A percentile compares a stretch with the other conserved stretches of the same genome.
Conservation (phyloP, 371 early-diverging fungal species). For the Mucor irregularis region DNA sequence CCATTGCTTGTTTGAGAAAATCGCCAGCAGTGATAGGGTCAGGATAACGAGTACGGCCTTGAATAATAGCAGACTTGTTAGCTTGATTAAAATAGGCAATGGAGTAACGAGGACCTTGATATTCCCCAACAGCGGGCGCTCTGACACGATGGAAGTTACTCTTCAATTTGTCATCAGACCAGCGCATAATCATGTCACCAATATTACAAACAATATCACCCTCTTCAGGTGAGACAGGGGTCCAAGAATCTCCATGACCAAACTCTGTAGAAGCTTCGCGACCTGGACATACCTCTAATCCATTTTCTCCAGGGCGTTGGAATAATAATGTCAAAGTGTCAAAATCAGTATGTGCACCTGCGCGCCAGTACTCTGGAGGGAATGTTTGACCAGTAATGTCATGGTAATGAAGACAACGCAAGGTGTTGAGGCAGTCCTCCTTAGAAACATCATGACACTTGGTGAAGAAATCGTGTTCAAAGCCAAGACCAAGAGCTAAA, state of each 20-base stretch:
- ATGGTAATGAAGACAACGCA: constrained; percentile 35
- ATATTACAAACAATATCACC: constrained; percentile 40
- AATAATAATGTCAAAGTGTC: constrained; percentile 34
- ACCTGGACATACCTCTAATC: constrained; percentile 37
- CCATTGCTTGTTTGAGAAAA: constrained; percentile 31
- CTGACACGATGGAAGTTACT: constrained; percentile 38
- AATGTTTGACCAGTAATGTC: constrained; percentile 33
- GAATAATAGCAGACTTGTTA: constrained; percentile 36
- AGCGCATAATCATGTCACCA: constrained; percentile 42
- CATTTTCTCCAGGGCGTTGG: constrained; percentile 30
- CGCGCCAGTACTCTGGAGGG: constrained; percentile 40
- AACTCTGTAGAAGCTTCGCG: constrained; percentile 34
- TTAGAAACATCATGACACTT: constrained; percentile 28
- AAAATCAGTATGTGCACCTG: constrained; percentile 40
- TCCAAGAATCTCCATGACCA: constrained; percentile 33
- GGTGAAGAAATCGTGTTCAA: constrained; percentile 31
- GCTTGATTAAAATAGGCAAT: constrained; percentile 41
- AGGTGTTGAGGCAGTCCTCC: constrained; percentile 28
- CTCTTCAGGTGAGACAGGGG: constrained; percentile 28
- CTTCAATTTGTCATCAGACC: constrained; percentile 33
- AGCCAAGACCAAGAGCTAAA: constrained; percentile 32
- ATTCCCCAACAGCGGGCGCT: constrained; percentile 34
- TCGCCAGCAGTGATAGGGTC: constrained; percentile 39
- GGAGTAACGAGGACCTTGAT: constrained; percentile 38
- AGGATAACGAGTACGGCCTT: constrained; percentile 31